Evolutionary conservation across 441 rosid species (phyloP).

Genomic region (Jatropha multifida): DNA sequence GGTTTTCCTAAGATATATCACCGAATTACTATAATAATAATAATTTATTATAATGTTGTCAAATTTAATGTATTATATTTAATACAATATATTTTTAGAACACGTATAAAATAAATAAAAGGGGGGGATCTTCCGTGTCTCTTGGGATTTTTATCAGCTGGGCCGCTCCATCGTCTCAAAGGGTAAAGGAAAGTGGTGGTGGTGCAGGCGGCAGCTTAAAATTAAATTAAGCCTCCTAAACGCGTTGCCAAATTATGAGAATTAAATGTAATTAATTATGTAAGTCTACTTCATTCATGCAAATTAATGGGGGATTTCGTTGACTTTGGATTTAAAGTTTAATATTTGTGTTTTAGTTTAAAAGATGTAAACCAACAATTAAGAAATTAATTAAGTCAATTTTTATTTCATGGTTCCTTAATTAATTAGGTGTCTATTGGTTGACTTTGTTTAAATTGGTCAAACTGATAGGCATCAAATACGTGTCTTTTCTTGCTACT

Average conservation of each 20-base stretch:
- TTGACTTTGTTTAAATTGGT: constrained; percentile 10
- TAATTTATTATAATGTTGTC: too few species aligned
- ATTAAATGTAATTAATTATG: too few species aligned
- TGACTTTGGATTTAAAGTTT: too few species aligned
- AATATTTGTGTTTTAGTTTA: too few species aligned
- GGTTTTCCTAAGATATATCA: constrained; percentile 25
- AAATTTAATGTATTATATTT: too few species aligned
- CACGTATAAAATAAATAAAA: too few species aligned
- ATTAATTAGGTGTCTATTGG: constrained; percentile 4
- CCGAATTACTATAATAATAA: constrained; percentile 1
- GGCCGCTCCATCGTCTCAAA: constrained; percentile 18
- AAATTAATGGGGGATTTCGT: too few species aligned
- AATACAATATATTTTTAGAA: too few species aligned
- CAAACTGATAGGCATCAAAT: constrained; percentile 12
- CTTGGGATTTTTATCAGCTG: constrained; percentile 51
- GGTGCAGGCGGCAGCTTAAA: too few species aligned
- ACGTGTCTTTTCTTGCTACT: constrained; percentile 14
- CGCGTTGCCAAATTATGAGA: neutral
- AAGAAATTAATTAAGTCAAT: neutral
- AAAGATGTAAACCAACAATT: neutral
- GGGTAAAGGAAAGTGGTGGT: neutral
- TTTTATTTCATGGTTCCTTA: neutral
- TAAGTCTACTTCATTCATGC: too few species aligned
- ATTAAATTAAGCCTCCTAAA: neutral
- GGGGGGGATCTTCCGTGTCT: constrained; percentile 75